Evolutionary conservation across 2,329 filamentous ascomycete species (phyloP), one percentile per base, ranked within the genome.

Genomic region (Neofusicoccum cordaticola): DNA sequence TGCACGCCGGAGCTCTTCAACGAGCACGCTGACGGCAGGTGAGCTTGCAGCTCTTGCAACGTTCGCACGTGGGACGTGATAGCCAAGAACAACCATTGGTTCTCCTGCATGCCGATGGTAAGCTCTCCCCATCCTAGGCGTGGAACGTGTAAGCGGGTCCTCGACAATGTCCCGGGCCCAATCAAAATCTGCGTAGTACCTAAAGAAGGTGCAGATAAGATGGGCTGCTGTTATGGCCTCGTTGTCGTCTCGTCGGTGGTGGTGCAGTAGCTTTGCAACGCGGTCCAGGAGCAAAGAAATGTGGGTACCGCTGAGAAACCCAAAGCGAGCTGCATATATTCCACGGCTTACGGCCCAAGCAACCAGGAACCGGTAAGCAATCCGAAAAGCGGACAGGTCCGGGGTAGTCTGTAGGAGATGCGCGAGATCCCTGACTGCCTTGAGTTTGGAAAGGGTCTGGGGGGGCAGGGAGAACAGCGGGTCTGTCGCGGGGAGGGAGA

Each of bases 301-400:
- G 68, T 90, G 87, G 19, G 89, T 85, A 3, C 87, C 88, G 5
- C 86, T 84, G 0, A 91, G 78, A 66, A 86, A 88, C 0, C 88
- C 88, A 68, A 90, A 90, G 53, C 82, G 85, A 1, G 86, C 82
- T 0, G 86, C 83, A 72, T 90, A 90, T 15, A 91, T 79, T 0
- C 88, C 88, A 6, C 85, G 82, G 11, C 81, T 76, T 63, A 81
- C 81, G 1, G 88, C 86, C 88, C 88, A 91, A 1, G 82, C 77
- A 69, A 85, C 87, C 71, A 91, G 81, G 63, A 84, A 79, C 1
- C 85, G 81, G 69, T 89, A 85, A 0, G 86, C 86, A 7, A 83
- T 69, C 6, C 83, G 82, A 71, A 89, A 91, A 9, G 82, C 78
- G 1, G 81, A 76, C 51, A 86, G 77, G 51, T 88, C 84, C 0